Evolutionary conservation across 176 grass and related monocot species (phyloP), one percentile per base, ranked within the genome.

Genomic region (Oryza brachyantha): DNA sequence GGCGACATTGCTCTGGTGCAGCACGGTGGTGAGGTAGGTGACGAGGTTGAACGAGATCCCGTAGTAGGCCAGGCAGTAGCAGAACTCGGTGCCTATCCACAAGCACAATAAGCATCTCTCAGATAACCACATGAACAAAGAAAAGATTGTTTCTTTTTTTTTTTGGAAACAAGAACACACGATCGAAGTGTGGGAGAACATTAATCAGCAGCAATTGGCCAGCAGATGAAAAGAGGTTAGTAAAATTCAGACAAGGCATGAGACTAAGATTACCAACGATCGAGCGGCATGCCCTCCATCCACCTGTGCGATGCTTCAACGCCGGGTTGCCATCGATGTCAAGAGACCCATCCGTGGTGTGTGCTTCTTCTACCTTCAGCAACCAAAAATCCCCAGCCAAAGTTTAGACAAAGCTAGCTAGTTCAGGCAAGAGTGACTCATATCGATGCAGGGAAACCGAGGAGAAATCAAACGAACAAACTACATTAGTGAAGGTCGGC

Each of bases 11-110:
- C 84, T 84, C 76, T 86, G 69, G 38, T 77, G 45, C 41, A 86
- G 78, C 9, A 63, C 76, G 12, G 21, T 48, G 71, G 75, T 83
- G 43, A 90, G 81, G 70, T 90, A 90, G 13, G 75, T 85, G 55
- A 85, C 74, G 21, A 90, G 67, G 72, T 90, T 90, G 60, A 16
- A 64, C 28, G 5, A 29, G 41, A 90, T 52, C 5, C 83, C 88
- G 37, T 62, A 74, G 37, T 45, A 79, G 21, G 74, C 82, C 52
- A 83, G 29, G 61, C 83, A 62, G 13, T 73, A 63, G 42, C 82
- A 90, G 79, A 84, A 77, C 66, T 90, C 83, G 45, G 76, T 81
- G 3, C 64, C 69, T 83, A 39, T 13, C 9, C 7, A 25, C 3
- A 43, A 43, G 11, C 41, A 43, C 10, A 43, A 43, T 43, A 39